phyloP scores from a whole-genome alignment of 495 filamentous ascomycete species.

The Penicillium waksmanii region DNA sequence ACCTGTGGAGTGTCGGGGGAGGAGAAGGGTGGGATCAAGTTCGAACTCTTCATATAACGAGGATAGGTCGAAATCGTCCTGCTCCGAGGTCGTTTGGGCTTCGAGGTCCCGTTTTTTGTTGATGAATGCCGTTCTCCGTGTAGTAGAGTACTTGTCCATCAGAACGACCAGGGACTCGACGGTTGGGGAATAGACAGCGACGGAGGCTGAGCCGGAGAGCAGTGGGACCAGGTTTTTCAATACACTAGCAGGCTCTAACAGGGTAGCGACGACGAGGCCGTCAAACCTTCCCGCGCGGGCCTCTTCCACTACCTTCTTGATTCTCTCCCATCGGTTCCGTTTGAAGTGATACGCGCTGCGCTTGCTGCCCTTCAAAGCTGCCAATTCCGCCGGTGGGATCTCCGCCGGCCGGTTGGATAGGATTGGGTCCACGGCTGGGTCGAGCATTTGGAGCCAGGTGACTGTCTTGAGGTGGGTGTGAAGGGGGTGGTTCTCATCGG shows the following conservation, averaged over 20 bases:
- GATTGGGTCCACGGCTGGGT: slow-evolving; percentile 70
- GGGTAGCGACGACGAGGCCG: slow-evolving; percentile 77
- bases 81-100: slow-evolving; percentile 23
- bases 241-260: slow-evolving; percentile 78
- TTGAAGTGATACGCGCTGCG: slow-evolving; percentile 84
- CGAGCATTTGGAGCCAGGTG: slow-evolving; percentile 86
- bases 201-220: slow-evolving; percentile 77
- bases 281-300: slow-evolving; percentile 77
- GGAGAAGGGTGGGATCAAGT: slow-evolving; percentile 78
- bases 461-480: slow-evolving; percentile 78
- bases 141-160: slow-evolving; percentile 78
- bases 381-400: slow-evolving; percentile 57
- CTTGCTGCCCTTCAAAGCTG: slow-evolving; percentile 72
- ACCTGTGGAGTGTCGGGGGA: slow-evolving; percentile 79
- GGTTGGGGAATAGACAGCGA: slow-evolving; percentile 80
- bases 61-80: slow-evolving; percentile 39
- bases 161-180: slow-evolving; percentile 76
- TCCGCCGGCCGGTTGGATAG: slow-evolving; percentile 63
- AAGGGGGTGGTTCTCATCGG: slow-evolving; percentile 75
- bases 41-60: slow-evolving; percentile 71
- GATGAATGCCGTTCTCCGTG: slow-evolving; percentile 74
- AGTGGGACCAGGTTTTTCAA: slow-evolving; percentile 75
- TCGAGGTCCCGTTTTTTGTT: slow-evolving; percentile 40
- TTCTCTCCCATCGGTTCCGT: slow-evolving; percentile 74
- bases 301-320: slow-evolving; percentile 67